phyloP scores from a whole-genome alignment of 2,329 filamentous ascomycete species.

The Cladosporium oxysporum region DNA sequence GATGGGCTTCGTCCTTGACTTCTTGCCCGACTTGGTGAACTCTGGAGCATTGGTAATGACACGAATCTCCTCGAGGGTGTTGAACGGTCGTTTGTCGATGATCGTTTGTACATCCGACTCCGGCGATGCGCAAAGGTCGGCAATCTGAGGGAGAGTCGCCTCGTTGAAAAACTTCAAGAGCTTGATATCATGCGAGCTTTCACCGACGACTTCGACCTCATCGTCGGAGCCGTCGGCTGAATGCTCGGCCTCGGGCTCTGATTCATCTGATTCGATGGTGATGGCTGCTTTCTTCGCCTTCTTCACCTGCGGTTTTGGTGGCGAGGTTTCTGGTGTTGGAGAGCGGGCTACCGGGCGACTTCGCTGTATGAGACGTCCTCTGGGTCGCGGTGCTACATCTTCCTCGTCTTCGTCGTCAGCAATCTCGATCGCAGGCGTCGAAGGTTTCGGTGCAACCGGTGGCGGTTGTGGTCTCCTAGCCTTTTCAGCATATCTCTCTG shows the following conservation, averaged over 20 bases:
- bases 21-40: conserved; percentile 54
- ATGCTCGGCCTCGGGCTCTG: conserved; percentile 48
- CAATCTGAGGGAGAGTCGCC: conserved; percentile 72
- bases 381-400: conserved; percentile 8
- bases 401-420: conserved; percentile 32
- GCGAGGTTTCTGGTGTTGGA: conserved; percentile 27
- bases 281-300: conserved; percentile 37
- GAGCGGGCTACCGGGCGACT: conserved; percentile 15
- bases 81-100: conserved; percentile 74
- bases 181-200: conserved; percentile 47
- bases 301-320: conserved; percentile 25
- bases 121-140: conserved; percentile 77
- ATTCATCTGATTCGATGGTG: conserved; percentile 37
- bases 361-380: conserved; percentile 18
- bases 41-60: conserved; percentile 55
- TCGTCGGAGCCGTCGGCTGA: conserved; percentile 38
- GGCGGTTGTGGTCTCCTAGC: conserved; percentile 2
- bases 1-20: conserved; percentile 52
- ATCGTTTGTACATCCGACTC: conserved; percentile 69
- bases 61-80: conserved; percentile 64
- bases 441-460: conserved; percentile 29
- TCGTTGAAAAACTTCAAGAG: conserved; percentile 83
- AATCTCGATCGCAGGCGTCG: conserved; percentile 20
- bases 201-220: conserved; percentile 18
- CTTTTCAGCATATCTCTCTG: conserved; percentile 39